Percentiles rank a stretch among this genome's conserved stretches.
These are phyloP conservation scores for Perilla frutescens DNA, from an alignment of 257 asterid genomes.

Conservation along the genomic window DNA sequence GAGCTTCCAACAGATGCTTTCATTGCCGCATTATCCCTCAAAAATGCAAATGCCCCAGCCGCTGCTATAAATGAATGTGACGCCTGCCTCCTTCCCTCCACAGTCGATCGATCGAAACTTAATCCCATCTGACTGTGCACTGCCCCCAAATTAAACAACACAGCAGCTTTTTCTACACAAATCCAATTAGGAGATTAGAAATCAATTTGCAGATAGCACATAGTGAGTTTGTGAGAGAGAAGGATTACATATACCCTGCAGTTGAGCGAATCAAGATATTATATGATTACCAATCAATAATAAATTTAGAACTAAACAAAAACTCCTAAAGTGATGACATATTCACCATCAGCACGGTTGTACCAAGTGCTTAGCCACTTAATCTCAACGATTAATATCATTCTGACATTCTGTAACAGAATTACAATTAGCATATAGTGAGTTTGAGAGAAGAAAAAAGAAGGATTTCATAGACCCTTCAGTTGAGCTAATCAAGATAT, in stretches of 20 bases:
- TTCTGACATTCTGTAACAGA: neutral
- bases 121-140: conserved; percentile 95
- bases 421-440: neutral
- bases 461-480: neutral
- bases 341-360: neutral
- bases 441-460: neutral
- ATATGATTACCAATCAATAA: conserved; percentile 10
- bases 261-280: conserved; percentile 4
- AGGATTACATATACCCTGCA: neutral
- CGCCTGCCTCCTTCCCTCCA: conserved; percentile 95
- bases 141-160: conserved; percentile 92
- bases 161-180: conserved; percentile 90
- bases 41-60: conserved; percentile 88
- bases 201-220: neutral
- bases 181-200: conserved; percentile 15
- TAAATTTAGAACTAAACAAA: conserved; percentile 12
- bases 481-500: conserved; percentile 2
- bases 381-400: neutral
- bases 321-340: neutral
- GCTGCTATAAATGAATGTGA: conserved; percentile 93
- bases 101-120: conserved; percentile 81
- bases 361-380: neutral
- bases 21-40: conserved; percentile 87
- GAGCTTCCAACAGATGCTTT: conserved; percentile 89
- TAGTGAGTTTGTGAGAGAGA: neutral